phyloP scores from a whole-genome alignment of 2,329 filamentous ascomycete genomes.

The Alternaria triticina region DNA sequence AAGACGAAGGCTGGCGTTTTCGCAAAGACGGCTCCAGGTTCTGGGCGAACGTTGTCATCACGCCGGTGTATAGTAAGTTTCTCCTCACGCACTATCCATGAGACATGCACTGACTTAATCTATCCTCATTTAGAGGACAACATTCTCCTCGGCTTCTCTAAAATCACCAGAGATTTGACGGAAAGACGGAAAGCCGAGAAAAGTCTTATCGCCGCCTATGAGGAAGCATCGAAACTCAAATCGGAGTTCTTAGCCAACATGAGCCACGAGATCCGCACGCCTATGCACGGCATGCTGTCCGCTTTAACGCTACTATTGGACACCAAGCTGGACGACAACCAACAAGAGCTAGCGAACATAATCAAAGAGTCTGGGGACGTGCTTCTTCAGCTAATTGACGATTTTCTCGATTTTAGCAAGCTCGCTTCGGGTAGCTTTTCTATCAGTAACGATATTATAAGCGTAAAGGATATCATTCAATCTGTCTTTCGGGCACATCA shows the following conservation, averaged over 20 bases:
- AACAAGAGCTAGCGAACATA: conserved; percentile 63
- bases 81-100: not conserved
- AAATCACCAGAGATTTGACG: conserved; percentile 65
- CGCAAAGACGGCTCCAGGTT: conserved; percentile 64
- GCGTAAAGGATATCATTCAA: conserved; percentile 54
- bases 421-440: conserved; percentile 66
- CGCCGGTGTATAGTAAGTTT: conserved; percentile 55
- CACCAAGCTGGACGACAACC: conserved; percentile 59
- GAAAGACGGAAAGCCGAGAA: conserved; percentile 62
- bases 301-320: conserved; percentile 65
- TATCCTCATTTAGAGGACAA: conserved; percentile 42
- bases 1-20: conserved; percentile 67
- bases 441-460: conserved; percentile 60
- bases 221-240: conserved; percentile 68
- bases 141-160: conserved; percentile 63
- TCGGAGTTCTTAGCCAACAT: conserved; percentile 69
- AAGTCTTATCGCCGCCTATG: conserved; percentile 63
- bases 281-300: conserved; percentile 67
- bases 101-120: not conserved
- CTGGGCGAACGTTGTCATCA: conserved; percentile 67
- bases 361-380: conserved; percentile 66
- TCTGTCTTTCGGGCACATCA: conserved; percentile 61
- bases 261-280: conserved; percentile 69
- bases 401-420: conserved; percentile 72
- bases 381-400: conserved; percentile 67